Conservation (phyloP, 306 rosid genomes). For the Hippophae gyantsensis region DNA sequence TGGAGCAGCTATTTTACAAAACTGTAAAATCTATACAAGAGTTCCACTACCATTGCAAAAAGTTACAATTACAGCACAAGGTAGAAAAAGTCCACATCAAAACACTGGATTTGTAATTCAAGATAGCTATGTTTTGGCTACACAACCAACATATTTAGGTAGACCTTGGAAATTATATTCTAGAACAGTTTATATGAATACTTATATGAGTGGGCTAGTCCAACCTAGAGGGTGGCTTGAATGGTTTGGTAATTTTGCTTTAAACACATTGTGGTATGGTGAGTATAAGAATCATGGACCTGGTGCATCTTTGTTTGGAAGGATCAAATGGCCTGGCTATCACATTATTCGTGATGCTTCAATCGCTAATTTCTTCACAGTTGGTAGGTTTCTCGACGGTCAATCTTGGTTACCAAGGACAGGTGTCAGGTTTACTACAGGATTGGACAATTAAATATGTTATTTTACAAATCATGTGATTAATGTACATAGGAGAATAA, state of each 20-base stretch:
- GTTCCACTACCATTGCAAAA: not conserved
- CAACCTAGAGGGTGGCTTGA: slow-evolving; percentile 4
- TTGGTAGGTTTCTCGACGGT: slow-evolving; percentile 40
- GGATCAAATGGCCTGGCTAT: slow-evolving; percentile 10
- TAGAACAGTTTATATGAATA: slow-evolving; percentile 2
- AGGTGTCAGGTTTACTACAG: slow-evolving; percentile 36
- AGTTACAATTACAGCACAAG: slow-evolving; percentile 6
- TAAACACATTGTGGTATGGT: slow-evolving; percentile 4
- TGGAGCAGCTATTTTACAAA: slow-evolving; percentile 7
- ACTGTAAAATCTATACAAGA: not conserved
- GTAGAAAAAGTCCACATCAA: slow-evolving; percentile 5
- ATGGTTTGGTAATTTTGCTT: not conserved
- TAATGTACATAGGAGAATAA: too few species aligned
- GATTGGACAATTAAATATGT: too few species aligned
- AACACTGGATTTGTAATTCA: slow-evolving; percentile 1
- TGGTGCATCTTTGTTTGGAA: not conserved
- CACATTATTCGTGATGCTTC: not conserved
- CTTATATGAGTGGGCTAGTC: not conserved
- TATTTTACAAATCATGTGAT: too few species aligned
- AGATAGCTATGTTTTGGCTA: slow-evolving; percentile 1
- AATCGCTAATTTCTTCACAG: not conserved
- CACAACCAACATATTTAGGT: not conserved
- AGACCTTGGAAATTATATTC: slow-evolving; percentile 9
- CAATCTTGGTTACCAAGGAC: slow-evolving; percentile 57
- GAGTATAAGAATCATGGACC: slow-evolving; percentile 8